These are phyloP conservation scores for Chamaecrista fasciculata DNA, from an alignment of 306 rosid species.

Conservation along the genomic window DNA sequence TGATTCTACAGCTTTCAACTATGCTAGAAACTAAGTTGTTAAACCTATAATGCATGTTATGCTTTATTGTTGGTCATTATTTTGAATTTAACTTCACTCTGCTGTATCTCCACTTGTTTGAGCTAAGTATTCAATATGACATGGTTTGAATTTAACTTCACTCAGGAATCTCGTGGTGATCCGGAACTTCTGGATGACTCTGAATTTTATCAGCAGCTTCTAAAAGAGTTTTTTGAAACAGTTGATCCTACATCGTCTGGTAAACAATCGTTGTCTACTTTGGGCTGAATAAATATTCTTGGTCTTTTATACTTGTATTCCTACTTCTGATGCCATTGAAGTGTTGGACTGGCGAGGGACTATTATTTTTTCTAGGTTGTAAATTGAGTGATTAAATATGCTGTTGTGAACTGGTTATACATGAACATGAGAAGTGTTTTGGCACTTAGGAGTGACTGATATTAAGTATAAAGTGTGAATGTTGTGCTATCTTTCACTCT, in stretches of 20 bases:
- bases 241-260: slow-evolving; percentile 79
- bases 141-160: slow-evolving; percentile 15
- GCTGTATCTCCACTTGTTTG: not conserved
- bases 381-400: not conserved
- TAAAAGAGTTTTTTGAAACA: slow-evolving; percentile 82
- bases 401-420: not conserved
- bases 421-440: too few species aligned
- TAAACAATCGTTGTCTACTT: slow-evolving; percentile 30
- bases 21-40: not conserved
- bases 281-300: not conserved
- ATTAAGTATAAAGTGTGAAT: not conserved
- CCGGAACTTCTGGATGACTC: slow-evolving; percentile 85
- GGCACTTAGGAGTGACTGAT: slow-evolving; percentile 1
- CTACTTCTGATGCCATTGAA: slow-evolving; percentile 9
- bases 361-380: not conserved
- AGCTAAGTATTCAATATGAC: slow-evolving; percentile 1
- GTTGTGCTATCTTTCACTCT: slow-evolving; percentile 1
- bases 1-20: not conserved
- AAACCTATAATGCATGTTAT: not conserved
- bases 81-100: not conserved
- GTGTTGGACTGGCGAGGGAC: not conserved
- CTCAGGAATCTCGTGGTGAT: slow-evolving; percentile 62
- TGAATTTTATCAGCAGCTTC: slow-evolving; percentile 83
- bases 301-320: not conserved
- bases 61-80: not conserved